These are phyloP conservation scores for Ophiocordyceps polyrhachis-furcata DNA, from an alignment of 2,329 filamentous ascomycete genomes.

Conservation along the genomic window DNA sequence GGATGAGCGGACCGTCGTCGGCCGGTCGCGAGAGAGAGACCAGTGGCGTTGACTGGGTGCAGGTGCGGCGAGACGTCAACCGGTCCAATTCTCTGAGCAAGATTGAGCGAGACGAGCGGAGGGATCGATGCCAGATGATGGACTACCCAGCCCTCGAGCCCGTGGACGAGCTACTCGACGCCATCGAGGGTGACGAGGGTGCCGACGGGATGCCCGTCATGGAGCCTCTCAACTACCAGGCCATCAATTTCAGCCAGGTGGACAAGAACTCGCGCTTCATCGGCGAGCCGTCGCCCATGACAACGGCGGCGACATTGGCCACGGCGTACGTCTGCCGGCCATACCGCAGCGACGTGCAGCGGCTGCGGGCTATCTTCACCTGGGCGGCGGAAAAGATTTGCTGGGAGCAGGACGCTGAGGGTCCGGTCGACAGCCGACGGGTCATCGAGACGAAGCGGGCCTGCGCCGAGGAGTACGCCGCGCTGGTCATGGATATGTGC, in stretches of 20 bases:
- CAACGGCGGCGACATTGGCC: slow-evolving; percentile 64
- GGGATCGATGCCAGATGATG: slow-evolving; percentile 85
- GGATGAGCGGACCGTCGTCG: slow-evolving; percentile 14
- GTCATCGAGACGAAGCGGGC: slow-evolving; percentile 72
- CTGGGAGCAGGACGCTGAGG: slow-evolving; percentile 91
- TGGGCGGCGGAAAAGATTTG: slow-evolving; percentile 91
- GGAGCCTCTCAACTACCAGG: slow-evolving; percentile 64
- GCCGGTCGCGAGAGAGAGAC: slow-evolving; percentile 42
- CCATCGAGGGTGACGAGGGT: slow-evolving; percentile 76
- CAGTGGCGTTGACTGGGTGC: slow-evolving; percentile 70
- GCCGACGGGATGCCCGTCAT: slow-evolving; percentile 68
- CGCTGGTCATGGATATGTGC: slow-evolving; percentile 87
- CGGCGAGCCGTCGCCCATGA: slow-evolving; percentile 61
- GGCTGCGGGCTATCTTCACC: slow-evolving; percentile 84
- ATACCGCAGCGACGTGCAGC: slow-evolving; percentile 84
- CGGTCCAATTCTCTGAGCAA: slow-evolving; percentile 82
- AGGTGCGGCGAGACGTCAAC: slow-evolving; percentile 88
- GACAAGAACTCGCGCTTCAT: slow-evolving; percentile 94
- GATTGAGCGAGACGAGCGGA: slow-evolving; percentile 69
- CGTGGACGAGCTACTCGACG: slow-evolving; percentile 72
- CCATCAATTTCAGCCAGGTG: slow-evolving; percentile 66
- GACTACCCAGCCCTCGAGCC: slow-evolving; percentile 77
- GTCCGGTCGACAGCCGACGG: slow-evolving; percentile 61
- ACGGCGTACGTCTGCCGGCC: slow-evolving; percentile 88
- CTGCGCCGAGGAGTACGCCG: slow-evolving; percentile 76